Evolutionary conservation across 23 red algal genomes (phyloP), one percentile per base, ranked within the genome.

Genomic region (Gracilariopsis chorda): DNA sequence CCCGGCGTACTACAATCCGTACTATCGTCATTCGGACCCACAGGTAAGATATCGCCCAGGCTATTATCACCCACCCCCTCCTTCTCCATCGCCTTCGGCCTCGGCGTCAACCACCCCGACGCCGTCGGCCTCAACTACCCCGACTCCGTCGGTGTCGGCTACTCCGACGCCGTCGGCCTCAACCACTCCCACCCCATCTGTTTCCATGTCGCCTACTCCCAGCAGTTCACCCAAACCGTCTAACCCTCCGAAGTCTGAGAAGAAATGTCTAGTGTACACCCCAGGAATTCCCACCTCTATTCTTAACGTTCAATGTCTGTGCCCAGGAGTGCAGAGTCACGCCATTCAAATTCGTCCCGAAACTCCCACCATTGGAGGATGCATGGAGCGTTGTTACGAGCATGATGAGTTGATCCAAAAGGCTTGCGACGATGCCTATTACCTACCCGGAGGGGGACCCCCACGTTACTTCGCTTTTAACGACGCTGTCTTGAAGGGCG

Each of bases 401-500:
- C 42, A 46, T 73, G 67, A 73, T 73, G 32, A 36, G 20, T 7
- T 73, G 40, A 73, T 73, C 20, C 67, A 73, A 73, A 24, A 73
- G 67, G 67, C 67, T 24, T 73, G 67, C 28, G 67, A 73, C 17
- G 67, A 17, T 23, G 67, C 67, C 9, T 73, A 45, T 42, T 17
- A 44, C 47, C 67, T 73, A 24, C 67, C 67, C 20, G 67, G 67
- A 24, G 67, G 67, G 23, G 67, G 67, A 73, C 67, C 67, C 8
- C 67, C 67, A 25, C 39, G 67, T 45, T 73, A 73, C 37, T 73
- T 73, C 67, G 47, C 67, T 73, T 73, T 73, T 42, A 73, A 73
- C 32, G 67, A 73, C 37, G 67, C 67, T 42, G 67, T 73, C 16
- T 42, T 73, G 39, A 44, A 42, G 13, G 67, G 67, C 28, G 67